These are phyloP conservation scores for Lachnellula willkommii DNA, from an alignment of 2,329 filamentous ascomycete genomes.

Conservation along the genomic window DNA sequence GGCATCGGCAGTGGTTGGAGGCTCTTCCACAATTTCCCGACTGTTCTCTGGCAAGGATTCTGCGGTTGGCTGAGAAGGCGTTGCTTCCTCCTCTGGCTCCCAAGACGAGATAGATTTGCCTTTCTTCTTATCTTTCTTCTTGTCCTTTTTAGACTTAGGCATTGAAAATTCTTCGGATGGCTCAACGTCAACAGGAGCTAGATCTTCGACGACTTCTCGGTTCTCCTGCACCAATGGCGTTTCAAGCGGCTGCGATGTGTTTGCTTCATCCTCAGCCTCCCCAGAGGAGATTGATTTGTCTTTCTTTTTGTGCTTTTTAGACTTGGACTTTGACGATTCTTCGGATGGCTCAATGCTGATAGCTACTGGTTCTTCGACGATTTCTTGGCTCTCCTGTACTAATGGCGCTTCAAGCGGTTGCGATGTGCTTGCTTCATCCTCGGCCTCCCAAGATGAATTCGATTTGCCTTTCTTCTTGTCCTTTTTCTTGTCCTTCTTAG, in stretches of 20 bases:
- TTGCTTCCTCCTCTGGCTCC: background rate
- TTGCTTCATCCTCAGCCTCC: background rate
- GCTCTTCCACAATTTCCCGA: slow-evolving; percentile 36
- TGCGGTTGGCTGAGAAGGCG: background rate
- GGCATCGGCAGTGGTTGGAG: slow-evolving; percentile 2
- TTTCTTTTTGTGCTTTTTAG: slow-evolving; percentile 12
- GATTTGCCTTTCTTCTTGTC: background rate
- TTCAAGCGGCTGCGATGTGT: no score
- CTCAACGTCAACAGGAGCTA: slow-evolving; percentile 4
- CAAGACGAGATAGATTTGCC: background rate
- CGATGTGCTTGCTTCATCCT: background rate
- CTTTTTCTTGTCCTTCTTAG: slow-evolving; percentile 10
- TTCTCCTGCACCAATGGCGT: no score
- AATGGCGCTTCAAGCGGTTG: background rate
- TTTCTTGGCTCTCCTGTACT: slow-evolving; percentile 37
- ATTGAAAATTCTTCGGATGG: slow-evolving; percentile 6
- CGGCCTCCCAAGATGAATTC: background rate
- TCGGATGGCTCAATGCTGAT: background rate
- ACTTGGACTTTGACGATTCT: slow-evolving; percentile 8
- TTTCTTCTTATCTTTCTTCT: slow-evolving; percentile 1
- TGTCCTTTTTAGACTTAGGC: slow-evolving; percentile 15
- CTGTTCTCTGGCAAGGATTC: slow-evolving; percentile 30
- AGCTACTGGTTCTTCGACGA: slow-evolving; percentile 27
- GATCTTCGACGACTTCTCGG: background rate
- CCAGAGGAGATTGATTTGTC: background rate